A percentile compares a stretch with the other conserved stretches of the same genome.
Conservation (phyloP, 2,329 filamentous ascomycete genomes). For the Botrytis porri region DNA sequence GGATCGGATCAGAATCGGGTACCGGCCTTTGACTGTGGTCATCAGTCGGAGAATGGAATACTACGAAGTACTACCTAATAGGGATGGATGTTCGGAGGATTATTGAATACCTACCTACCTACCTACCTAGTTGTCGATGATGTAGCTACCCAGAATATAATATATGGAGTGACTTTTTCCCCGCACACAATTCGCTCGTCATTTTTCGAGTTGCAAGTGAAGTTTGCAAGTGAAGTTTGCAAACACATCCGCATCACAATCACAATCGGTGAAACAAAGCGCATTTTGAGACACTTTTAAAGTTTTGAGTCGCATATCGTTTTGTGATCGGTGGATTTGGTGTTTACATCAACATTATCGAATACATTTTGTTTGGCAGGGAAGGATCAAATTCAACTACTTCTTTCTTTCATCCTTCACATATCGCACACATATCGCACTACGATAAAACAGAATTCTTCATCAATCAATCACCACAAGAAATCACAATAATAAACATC, state of each 20-base stretch:
- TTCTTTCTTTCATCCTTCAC: neutral
- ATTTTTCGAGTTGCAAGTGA: neutral
- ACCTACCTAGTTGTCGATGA: neutral
- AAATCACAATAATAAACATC: neutral
- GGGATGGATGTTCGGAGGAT: neutral
- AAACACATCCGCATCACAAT: neutral
- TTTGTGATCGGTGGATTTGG: neutral
- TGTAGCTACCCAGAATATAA: neutral
- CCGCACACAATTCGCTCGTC: no score
- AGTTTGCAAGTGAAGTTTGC: neutral
- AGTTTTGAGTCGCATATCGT: neutral
- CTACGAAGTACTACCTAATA: no score
- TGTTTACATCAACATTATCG: neutral
- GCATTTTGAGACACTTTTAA: neutral
- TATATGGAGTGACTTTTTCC: neutral
- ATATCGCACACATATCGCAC: neutral
- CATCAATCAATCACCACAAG: neutral
- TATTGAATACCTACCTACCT: no score
- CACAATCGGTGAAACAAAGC: neutral
- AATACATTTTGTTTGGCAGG: neutral
- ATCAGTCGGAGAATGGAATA: no score
- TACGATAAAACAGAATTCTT: neutral
- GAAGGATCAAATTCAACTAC: neutral
- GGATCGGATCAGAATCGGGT: neutral
- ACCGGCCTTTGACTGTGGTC: neutral